Conservation (phyloP, 2,329 filamentous ascomycete genomes). For the Epicoccum nigrum region DNA sequence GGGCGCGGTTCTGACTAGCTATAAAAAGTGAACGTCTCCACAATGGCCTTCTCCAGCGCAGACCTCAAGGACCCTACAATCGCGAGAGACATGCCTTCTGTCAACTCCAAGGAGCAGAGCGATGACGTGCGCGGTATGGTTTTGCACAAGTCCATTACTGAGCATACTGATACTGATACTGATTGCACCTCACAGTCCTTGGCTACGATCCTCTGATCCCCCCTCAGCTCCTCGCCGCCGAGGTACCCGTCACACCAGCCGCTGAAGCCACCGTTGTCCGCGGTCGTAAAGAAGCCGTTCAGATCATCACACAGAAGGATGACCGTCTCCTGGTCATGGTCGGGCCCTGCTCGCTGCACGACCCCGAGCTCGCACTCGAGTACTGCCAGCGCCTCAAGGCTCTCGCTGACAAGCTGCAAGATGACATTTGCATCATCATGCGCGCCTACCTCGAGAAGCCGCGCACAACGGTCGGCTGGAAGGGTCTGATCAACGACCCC, state of each 20-base stretch:
- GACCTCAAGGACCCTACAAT: constrained; percentile 19
- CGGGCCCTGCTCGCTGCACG: constrained; percentile 96
- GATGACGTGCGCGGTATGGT: constrained; percentile 62
- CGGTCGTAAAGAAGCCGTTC: constrained; percentile 71
- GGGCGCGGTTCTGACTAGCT: constrained; percentile 14
- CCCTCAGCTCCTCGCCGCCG: constrained; percentile 82
- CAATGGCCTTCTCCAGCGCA: constrained; percentile 25
- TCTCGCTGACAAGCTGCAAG: constrained; percentile 77
- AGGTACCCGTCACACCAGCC: constrained; percentile 71
- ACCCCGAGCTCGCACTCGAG: constrained; percentile 84
- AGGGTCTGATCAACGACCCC: constrained; percentile 98
- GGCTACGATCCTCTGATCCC: constrained; percentile 94
- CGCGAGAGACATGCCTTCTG: constrained; percentile 36
- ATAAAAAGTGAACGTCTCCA: constrained; percentile 23
- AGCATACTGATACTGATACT: constrained; percentile 12
- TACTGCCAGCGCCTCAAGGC: constrained; percentile 81
- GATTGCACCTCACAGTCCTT: constrained; percentile 65
- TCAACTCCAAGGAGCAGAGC: constrained; percentile 40
- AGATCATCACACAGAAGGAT: constrained; percentile 77
- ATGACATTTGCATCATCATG: constrained; percentile 93
- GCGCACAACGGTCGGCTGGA: constrained; percentile 97
- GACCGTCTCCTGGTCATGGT: constrained; percentile 93
- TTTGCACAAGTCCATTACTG: background rate
- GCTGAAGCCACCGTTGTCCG: constrained; percentile 73
- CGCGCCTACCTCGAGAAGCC: constrained; percentile 99